Base-by-base conservation (phyloP, 306 rosid genomes). In the Urtica urens region DNA sequence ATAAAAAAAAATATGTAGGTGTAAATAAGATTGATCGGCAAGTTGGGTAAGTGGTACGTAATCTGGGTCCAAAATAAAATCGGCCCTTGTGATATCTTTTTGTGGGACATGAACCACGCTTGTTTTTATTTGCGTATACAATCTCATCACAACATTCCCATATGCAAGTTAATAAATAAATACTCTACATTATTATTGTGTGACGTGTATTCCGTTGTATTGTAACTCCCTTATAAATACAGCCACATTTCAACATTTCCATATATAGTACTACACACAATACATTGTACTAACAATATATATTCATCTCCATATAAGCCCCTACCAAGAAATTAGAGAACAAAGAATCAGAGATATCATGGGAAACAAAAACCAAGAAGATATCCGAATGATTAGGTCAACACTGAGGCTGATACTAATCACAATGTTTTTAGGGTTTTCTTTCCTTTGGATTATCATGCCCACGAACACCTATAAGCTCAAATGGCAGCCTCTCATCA, bases 381-480 rank as follows among this genome's bases (percentile, higher is more conserved):
- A 38, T 31, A 43, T 42, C 51, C 26, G 49, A 1, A 47, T 18
- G 38, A 27, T 51, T 44, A 51, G 69, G 39, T 49, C 40, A 15
- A 63, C 57, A 13, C 40, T 79, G 38, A 68, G 68, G 78, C 37
- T 73, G 22, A 12, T 73, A 22, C 24, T 64, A 57, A 27, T 69
- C 39, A 25, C 57, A 16, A 51, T 76, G 60, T 65, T 76, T 46
- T 16, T 71, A 72, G 87, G 80, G 20, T 51, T 49, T 54, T 10
- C 72, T 52, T 5, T 76, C 28, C 21, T 76, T 19, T 79, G 94
- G 94, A 53, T 76, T 17, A 49, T 83, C 70, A 46, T 56, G 41
- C 87, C 94, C 31, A 83, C 88, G 14, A 58, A 71, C 53, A 63
- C 70, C 7, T 83, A 54, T 9, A 18, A 26, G 25, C 50, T 27